Evolutionary conservation across 2,329 filamentous ascomycete species (phyloP), one percentile per base, ranked within the genome.

Genomic region (Fusarium sp.): DNA sequence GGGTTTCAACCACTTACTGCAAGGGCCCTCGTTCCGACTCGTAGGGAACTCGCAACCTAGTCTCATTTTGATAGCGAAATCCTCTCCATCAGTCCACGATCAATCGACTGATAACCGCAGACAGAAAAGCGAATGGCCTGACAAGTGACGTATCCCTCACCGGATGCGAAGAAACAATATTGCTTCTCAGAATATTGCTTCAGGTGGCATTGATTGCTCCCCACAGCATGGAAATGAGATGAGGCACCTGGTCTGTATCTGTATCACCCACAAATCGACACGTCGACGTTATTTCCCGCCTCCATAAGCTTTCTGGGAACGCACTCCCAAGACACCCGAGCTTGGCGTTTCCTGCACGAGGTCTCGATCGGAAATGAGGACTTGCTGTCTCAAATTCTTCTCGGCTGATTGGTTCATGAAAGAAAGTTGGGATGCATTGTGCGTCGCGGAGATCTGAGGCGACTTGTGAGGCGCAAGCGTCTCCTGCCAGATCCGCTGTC

Each of bases 41-140:
- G 32, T 21, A 42, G 53, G 40, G 32, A 45, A 54, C 34, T 51
- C 59, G 59, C 51, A 64, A 49, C 16, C 60, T 64, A 63, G 43
- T 59, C 61, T 64, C 21, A 40, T 50, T 53, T 34, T 66, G 55
- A 48, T 56, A 49, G 51, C 59, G 53, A 27, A 37, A 41, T 64
- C 43, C 20, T 41, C 55, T 49, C 45, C 21, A 32, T 51, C 34
- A 42, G 32, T 37, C 23, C 32, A 51, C 32, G 49, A 51, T 41
- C 49, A 41, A 49, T 43, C 32, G 23, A 37, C 20, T 18, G n/a
- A 55, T 34, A 21, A 25, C 18, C 25, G 49, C 18, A 37, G 34
- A n/a, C 34, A 37, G 34, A n/a, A 37, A 18, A 37, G 34, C 9
- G 32, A 34, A 27, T 27, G 21, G 18, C 4, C n/a, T 37, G 32